These are phyloP conservation scores for Apiospora arundinis DNA, from an alignment of 2,329 filamentous ascomycete genomes.

Conservation along the genomic window DNA sequence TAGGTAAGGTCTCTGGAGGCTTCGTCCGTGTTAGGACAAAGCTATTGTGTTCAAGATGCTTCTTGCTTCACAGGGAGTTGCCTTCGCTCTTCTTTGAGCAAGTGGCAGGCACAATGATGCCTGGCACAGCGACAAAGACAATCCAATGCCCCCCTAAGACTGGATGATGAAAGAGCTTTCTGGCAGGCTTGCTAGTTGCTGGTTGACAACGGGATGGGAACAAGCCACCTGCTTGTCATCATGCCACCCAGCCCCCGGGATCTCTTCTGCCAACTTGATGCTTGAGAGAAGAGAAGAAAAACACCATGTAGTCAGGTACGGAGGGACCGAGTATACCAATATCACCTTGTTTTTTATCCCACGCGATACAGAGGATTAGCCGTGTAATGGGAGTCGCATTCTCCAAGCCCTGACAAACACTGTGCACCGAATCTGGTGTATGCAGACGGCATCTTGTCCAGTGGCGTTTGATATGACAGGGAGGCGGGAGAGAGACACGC, in stretches of 20 bases:
- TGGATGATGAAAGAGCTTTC: neutral
- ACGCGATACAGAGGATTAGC: neutral
- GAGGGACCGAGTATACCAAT: neutral
- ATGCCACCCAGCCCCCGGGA: neutral
- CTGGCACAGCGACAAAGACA: neutral
- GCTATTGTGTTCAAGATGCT: slow-evolving; percentile 4
- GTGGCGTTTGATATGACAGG: neutral
- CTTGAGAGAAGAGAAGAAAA: neutral
- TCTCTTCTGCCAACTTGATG: neutral
- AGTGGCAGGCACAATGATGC: neutral
- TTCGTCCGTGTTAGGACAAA: neutral
- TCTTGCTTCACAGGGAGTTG: neutral
- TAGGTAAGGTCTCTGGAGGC: neutral
- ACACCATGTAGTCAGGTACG: neutral
- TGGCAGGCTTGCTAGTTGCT: neutral
- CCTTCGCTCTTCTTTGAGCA: neutral
- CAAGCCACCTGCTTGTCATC: neutral
- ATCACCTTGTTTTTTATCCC: neutral
- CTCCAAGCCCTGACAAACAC: neutral
- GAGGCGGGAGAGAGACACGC: neutral
- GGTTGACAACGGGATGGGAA: neutral
- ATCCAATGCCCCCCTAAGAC: neutral
- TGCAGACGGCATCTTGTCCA: neutral
- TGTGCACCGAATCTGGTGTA: neutral
- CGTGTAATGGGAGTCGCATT: too few relatives aligned